Evolutionary conservation across 441 rosid species (phyloP).

Genomic region (Gossypium schwendimanii): DNA sequence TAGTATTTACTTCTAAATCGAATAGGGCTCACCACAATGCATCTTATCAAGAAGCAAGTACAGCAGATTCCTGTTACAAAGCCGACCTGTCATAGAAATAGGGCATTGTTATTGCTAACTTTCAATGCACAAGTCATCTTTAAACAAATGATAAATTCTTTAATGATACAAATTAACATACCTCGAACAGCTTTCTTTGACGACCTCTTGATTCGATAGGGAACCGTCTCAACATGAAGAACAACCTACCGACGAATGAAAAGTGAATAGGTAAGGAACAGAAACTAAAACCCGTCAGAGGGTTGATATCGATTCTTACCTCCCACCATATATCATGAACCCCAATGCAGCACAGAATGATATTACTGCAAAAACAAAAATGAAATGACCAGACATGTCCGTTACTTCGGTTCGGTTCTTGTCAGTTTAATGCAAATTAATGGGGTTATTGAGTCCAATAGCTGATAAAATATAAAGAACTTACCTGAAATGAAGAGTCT

Average conservation of each 20-base stretch:
- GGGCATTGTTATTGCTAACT: not conserved
- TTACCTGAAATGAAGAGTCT: conserved; percentile 51
- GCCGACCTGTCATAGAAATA: conserved; percentile 45
- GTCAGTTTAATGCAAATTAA: not conserved
- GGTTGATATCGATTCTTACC: conserved; percentile 25
- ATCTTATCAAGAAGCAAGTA: conserved; percentile 53
- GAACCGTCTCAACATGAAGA: conserved; percentile 65
- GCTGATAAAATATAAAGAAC: not conserved
- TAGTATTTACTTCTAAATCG: not conserved
- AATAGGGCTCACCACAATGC: conserved; percentile 44
- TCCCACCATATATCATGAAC: conserved; percentile 58
- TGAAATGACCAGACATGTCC: not conserved
- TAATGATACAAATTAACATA: conserved; percentile 20
- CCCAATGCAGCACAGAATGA: conserved; percentile 49
- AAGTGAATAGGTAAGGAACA: not conserved
- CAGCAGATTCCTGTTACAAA: conserved; percentile 53
- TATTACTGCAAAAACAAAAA: conserved; percentile 24
- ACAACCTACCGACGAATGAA: conserved; percentile 32
- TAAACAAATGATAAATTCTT: not conserved
- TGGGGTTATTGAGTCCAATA: not conserved
- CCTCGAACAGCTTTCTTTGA: conserved; percentile 72
- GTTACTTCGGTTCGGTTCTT: not conserved
- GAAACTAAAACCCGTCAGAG: not conserved
- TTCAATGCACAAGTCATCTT: not conserved
- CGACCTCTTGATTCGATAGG: conserved; percentile 81